phyloP scores from a whole-genome alignment of 2,329 filamentous ascomycete species.

The Monosporascus sp. region DNA sequence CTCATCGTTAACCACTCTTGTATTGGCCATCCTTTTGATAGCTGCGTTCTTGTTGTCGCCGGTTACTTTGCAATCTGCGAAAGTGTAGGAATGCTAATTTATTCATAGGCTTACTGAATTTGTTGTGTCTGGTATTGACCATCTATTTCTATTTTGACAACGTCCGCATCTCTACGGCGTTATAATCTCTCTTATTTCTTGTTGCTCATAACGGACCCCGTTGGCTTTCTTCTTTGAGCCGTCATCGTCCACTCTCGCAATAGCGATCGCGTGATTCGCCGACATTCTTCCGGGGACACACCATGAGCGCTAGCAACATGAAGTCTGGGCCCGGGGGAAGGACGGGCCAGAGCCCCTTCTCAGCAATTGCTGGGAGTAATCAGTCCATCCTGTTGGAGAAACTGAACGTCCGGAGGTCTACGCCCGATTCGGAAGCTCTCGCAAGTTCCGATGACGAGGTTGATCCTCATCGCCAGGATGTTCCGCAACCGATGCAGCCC shows the following conservation, averaged over 20 bases:
- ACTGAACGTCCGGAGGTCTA: constrained; percentile 72
- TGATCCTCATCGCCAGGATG: constrained; percentile 57
- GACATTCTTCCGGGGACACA: constrained; percentile 17
- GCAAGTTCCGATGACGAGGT: constrained; percentile 92
- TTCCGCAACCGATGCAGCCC: constrained; percentile 41
- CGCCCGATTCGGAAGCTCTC: constrained; percentile 88
- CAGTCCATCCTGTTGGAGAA: constrained; percentile 69
- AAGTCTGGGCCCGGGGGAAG: constrained; percentile 48
- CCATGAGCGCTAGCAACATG: constrained; percentile 46
- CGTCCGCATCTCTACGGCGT: neutral
- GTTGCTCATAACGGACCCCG: neutral
- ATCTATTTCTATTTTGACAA: neutral
- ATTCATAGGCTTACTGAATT: neutral
- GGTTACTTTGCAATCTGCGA: neutral
- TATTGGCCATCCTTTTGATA: neutral
- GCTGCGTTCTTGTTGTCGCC: neutral
- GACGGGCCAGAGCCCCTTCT: constrained; percentile 40
- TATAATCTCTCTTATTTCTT: neutral
- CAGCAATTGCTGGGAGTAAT: constrained; percentile 47
- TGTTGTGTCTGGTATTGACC: neutral
- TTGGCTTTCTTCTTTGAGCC: neutral
- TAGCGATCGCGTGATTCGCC: constrained; percentile 1
- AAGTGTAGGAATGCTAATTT: neutral
- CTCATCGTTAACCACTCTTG: neutral
- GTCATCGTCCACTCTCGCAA: neutral